A percentile compares a stretch with the other conserved stretches of the same genome.
These are phyloP conservation scores for Xylaria sp. DNA, from an alignment of 2,329 filamentous ascomycete species.

Conservation along the genomic window DNA sequence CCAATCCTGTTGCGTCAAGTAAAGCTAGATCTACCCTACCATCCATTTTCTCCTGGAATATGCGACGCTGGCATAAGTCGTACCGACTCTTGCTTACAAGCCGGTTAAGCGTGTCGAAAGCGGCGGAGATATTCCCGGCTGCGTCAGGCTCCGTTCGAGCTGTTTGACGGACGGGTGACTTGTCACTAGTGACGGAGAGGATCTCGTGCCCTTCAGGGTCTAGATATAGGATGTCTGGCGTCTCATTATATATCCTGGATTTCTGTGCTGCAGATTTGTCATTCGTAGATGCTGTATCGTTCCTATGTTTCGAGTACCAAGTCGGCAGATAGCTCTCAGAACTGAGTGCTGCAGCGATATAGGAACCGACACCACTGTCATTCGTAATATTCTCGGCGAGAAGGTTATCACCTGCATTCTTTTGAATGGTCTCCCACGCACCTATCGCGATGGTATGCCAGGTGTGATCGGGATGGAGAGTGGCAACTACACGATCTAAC, in stretches of 20 bases:
- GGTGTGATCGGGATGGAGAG: background rate
- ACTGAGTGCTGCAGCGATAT: background rate
- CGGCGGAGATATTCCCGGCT: background rate
- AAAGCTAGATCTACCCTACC: background rate
- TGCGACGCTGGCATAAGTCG: background rate
- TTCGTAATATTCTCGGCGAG: background rate
- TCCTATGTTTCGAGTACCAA: background rate
- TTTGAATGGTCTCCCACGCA: background rate
- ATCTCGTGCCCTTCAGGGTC: background rate
- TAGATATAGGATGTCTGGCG: background rate
- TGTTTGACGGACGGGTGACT: background rate
- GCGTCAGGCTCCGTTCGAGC: background rate
- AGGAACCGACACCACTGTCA: background rate
- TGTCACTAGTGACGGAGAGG: background rate
- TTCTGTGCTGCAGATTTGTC: background rate
- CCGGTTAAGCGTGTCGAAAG: background rate
- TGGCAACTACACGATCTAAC: background rate
- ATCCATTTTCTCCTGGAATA: background rate
- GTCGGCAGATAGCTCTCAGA: background rate
- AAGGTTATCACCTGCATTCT: background rate
- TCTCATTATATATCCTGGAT: background rate
- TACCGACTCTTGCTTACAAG: background rate
- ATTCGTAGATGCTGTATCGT: background rate
- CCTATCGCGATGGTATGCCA: background rate
- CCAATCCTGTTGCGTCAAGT: background rate